Evolutionary conservation across 345 rosid species (phyloP), one percentile per base, ranked within the genome.

Genomic region (Ceriops decandra): DNA sequence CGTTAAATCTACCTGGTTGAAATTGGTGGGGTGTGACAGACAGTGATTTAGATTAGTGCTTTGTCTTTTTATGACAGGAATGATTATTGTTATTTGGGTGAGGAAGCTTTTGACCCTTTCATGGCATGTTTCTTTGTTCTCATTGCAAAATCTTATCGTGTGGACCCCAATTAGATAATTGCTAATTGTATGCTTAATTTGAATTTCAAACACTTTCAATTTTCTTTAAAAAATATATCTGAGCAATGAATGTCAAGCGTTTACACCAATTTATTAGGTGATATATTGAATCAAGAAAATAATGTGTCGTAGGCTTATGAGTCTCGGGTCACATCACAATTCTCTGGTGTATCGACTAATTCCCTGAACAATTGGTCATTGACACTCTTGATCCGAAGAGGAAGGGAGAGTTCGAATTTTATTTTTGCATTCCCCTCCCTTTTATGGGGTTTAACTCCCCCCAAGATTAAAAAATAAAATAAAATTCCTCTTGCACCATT

Each of bases 91-190:
- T 30, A 30, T 57, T 82, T 69, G 61, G 80, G 76, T 70, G 81
- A 67, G 57, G 75, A 77, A 72, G 68, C 65, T 69, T 74, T 69
- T 67, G 72, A 69, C 73, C 62, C 47, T 64, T 69, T 8, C 52
- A 11, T 1, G 21, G 31, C 33, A 54, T 66, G 38, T 10, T 7
- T 31, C 32, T 73, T 63, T 60, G 68, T 69, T 66, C 46, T 66
- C 60, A 0, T 33, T 32, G 42, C 53, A 70, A 33, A 30, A 57
- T 62, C 62, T 64, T 31, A 53, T 62, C 53, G 6, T 17, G 72
- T 53, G 62, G 82, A 73, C 76, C 82, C 81, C 77, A 47, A 4
- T 57, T 24, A 8, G 58, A 72, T 74, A 33, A 62, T 58, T 60
- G 21, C 61, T 57, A 27, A 36, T 65, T 30, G 51, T 77, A 56